A percentile compares a stretch with the other conserved stretches of the same genome.
These are phyloP conservation scores for Aspergillus oerlinghausenensis DNA, from an alignment of 2,329 filamentous ascomycete genomes.

Conservation along the genomic window DNA sequence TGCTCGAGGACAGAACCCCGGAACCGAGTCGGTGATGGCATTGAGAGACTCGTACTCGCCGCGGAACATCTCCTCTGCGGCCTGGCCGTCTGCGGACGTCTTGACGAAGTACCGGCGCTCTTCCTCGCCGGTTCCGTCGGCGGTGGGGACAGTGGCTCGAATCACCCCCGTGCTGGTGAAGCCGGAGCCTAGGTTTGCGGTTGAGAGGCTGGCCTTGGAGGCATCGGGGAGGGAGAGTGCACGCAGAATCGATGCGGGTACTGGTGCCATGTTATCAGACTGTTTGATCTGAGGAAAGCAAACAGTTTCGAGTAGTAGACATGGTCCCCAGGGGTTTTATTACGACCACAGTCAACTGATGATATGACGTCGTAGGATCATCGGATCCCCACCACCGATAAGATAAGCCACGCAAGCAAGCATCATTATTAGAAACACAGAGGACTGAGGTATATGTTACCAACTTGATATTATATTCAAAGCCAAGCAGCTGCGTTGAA, in stretches of 20 bases:
- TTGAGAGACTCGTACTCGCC: constrained; percentile 82
- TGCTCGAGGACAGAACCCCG: constrained; percentile 69
- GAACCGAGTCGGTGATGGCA: constrained; percentile 68
- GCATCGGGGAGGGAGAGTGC: constrained; percentile 35
- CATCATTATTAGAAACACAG: not conserved
- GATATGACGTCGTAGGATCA: constrained; percentile 5
- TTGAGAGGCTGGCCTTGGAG: constrained; percentile 31
- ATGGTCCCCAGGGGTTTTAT: too few relatives aligned
- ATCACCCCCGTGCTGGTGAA: constrained; percentile 44
- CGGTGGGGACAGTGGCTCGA: constrained; percentile 23
- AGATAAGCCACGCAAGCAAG: constrained; percentile 2
- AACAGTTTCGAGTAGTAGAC: not conserved
- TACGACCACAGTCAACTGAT: not conserved
- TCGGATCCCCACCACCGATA: constrained; percentile 9
- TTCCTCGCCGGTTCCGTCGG: constrained; percentile 17
- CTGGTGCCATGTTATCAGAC: constrained; percentile 22
- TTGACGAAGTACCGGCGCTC: constrained; percentile 39
- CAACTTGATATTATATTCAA: not conserved
- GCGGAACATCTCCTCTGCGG: constrained; percentile 40
- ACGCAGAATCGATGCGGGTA: constrained; percentile 31
- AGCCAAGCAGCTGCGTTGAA: not conserved
- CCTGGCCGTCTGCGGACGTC: constrained; percentile 28
- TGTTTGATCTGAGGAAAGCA: too few relatives aligned
- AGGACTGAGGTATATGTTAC: not conserved
- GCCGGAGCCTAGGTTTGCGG: constrained; percentile 38